Percentiles rank a stretch among this genome's conserved stretches.
Evolutionary conservation across 768 basidiomycete genomes (phyloP).

Genomic region (Hericium erinaceus): DNA sequence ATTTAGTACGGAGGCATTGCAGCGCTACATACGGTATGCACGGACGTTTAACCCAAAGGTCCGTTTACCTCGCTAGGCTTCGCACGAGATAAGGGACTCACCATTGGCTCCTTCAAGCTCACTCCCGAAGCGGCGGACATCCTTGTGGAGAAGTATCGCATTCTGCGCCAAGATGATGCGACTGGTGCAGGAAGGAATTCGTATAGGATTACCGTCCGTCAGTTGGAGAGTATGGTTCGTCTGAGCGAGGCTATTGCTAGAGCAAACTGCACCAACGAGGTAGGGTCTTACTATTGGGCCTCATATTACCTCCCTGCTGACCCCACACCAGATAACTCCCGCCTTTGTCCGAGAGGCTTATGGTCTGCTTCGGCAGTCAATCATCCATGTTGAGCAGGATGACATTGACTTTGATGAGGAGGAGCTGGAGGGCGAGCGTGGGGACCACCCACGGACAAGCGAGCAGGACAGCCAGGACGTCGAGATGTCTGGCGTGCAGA

Average conservation of each 20-base stretch:
- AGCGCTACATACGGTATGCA: constrained; percentile 95
- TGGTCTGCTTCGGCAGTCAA: constrained; percentile 87
- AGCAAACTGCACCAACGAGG: constrained; percentile 93
- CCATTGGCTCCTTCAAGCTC: constrained; percentile 40
- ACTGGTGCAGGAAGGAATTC: constrained; percentile 84
- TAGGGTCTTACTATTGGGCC: constrained; percentile 20
- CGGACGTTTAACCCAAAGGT: constrained; percentile 98
- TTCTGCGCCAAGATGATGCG: constrained; percentile 86
- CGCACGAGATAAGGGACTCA: not conserved
- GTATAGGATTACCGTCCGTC: constrained; percentile 95
- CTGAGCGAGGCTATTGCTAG: constrained; percentile 95
- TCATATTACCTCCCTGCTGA: not conserved
- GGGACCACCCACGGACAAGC: constrained; percentile 24
- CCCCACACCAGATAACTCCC: constrained; percentile 64
- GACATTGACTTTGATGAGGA: constrained; percentile 97
- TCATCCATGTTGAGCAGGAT: constrained; percentile 99
- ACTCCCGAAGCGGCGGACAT: constrained; percentile 89
- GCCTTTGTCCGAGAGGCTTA: constrained; percentile 95
- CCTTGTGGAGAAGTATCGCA: constrained; percentile 91
- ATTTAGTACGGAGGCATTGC: constrained; percentile 93
- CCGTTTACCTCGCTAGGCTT: constrained; percentile 11
- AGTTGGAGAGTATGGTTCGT: constrained; percentile 97
- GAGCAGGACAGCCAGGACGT: constrained; percentile 48
- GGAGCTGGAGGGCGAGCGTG: constrained; percentile 52
- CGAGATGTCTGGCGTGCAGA: constrained; percentile 55